Conservation (phyloP, 2,329 filamentous ascomycete genomes). For the Botryotinia globosa region DNA sequence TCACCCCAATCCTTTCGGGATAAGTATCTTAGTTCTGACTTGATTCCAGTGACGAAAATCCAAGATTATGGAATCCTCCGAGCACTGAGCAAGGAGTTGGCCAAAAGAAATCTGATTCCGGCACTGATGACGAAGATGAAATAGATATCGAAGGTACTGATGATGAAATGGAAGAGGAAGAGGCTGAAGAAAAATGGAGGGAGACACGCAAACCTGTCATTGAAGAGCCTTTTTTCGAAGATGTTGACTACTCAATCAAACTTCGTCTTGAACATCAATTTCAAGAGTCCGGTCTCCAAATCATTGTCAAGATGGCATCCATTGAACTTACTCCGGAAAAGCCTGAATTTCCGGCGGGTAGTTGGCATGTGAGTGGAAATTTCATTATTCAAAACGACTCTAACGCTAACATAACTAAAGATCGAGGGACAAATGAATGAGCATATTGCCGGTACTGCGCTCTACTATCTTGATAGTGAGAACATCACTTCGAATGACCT, state of each 20-base stretch:
- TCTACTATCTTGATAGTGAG: constrained; percentile 50
- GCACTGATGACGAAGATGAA: constrained; percentile 18
- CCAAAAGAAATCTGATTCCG: too few species aligned
- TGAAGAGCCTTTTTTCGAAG: not conserved
- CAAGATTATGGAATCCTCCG: not conserved
- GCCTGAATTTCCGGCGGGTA: constrained; percentile 47
- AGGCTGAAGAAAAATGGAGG: not conserved
- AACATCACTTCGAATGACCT: constrained; percentile 48
- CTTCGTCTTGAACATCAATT: constrained; percentile 20
- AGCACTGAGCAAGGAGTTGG: constrained; percentile 24
- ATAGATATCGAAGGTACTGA: constrained; percentile 24
- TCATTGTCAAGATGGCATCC: constrained; percentile 61
- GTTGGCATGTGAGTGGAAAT: constrained; percentile 46
- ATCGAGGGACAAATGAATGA: constrained; percentile 43
- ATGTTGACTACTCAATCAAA: not conserved
- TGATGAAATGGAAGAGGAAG: not conserved
- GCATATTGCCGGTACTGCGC: constrained; percentile 51
- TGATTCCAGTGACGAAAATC: constrained; percentile 17
- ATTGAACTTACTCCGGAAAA: constrained; percentile 58
- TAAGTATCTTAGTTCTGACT: constrained; percentile 20
- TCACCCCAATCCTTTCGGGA: constrained; percentile 19
- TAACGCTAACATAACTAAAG: not conserved
- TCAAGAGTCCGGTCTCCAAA: constrained; percentile 47
- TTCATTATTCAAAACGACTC: not conserved
- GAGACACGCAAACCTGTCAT: not conserved